phyloP scores from a whole-genome alignment of 768 basidiomycete genomes.

The Leccinellum albellum region DNA sequence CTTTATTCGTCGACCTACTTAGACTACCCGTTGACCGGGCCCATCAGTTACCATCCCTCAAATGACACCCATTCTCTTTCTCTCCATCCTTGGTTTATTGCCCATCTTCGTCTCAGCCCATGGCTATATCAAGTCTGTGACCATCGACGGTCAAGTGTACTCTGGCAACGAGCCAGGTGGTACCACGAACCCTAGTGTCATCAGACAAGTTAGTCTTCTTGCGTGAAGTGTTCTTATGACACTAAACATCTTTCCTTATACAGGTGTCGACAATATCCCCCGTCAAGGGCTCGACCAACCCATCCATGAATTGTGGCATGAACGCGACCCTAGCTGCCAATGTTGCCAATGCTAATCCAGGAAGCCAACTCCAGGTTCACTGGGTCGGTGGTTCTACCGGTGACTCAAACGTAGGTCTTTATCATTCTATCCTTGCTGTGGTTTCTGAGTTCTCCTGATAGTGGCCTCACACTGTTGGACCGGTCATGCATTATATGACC shows the following conservation, averaged over 20 bases:
- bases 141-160: conserved; percentile 28
- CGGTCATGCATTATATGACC: conserved; percentile 72
- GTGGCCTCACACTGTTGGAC: conserved; percentile 61
- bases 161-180: conserved; percentile 32
- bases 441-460: conserved; percentile 10
- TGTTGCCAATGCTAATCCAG: conserved; percentile 57
- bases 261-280: conserved; percentile 39
- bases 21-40: conserved; percentile 22
- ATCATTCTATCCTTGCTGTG: background rate
- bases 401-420: conserved; percentile 29
- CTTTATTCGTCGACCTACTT: conserved; percentile 9
- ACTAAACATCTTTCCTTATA: background rate
- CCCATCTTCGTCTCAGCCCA: conserved; percentile 28
- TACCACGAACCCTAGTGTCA: conserved; percentile 34
- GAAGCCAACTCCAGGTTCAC: conserved; percentile 47
- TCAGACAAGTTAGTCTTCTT: conserved; percentile 36
- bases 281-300: conserved; percentile 55
- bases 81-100: conserved; percentile 11
- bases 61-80: conserved; percentile 14
- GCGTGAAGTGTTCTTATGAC: background rate
- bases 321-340: conserved; percentile 46
- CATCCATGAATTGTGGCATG: conserved; percentile 57
- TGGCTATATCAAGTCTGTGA: conserved; percentile 29
- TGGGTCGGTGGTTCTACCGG: conserved; percentile 49
- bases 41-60: background rate